Evolutionary conservation across 768 basidiomycete species (phyloP).

Genomic region (Phanerochaete sordida): DNA sequence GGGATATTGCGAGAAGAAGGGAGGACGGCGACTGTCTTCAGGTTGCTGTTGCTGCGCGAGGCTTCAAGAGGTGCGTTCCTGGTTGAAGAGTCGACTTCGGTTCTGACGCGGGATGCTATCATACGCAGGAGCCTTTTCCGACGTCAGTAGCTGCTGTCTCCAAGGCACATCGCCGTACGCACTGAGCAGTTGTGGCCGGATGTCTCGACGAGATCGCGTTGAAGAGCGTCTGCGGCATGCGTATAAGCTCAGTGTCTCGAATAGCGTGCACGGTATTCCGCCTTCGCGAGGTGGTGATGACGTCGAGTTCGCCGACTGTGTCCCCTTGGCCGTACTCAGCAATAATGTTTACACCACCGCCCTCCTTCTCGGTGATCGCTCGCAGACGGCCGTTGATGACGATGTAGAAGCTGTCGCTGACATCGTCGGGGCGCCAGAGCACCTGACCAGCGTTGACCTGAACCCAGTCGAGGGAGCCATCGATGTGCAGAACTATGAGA

Average conservation of each 20-base stretch:
- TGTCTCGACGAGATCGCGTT: constrained; percentile 95
- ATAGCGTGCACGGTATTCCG: constrained; percentile 95
- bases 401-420: constrained; percentile 95
- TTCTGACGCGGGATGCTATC: constrained; percentile 90
- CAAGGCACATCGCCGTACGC: constrained; percentile 20
- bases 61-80: constrained; percentile 55
- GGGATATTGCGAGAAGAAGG: constrained; percentile 88
- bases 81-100: constrained; percentile 68
- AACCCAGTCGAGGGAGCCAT: constrained; percentile 97
- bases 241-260: constrained; percentile 93
- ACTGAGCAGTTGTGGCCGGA: constrained; percentile 85
- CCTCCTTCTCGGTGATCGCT: constrained; percentile 78
- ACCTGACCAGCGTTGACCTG: constrained; percentile 96
- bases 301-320: constrained; percentile 95
- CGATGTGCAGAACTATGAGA: constrained; percentile 84
- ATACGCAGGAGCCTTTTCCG: constrained; percentile 64
- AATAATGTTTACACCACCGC: constrained; percentile 73
- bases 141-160: not conserved
- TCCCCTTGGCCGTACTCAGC: constrained; percentile 98
- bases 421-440: constrained; percentile 87
- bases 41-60: constrained; percentile 77
- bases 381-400: constrained; percentile 96
- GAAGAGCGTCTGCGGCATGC: constrained; percentile 96
- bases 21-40: constrained; percentile 92
- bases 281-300: constrained; percentile 86